Evolutionary conservation across 768 basidiomycete genomes (phyloP).

Genomic region (Daedaleopsis nitida): DNA sequence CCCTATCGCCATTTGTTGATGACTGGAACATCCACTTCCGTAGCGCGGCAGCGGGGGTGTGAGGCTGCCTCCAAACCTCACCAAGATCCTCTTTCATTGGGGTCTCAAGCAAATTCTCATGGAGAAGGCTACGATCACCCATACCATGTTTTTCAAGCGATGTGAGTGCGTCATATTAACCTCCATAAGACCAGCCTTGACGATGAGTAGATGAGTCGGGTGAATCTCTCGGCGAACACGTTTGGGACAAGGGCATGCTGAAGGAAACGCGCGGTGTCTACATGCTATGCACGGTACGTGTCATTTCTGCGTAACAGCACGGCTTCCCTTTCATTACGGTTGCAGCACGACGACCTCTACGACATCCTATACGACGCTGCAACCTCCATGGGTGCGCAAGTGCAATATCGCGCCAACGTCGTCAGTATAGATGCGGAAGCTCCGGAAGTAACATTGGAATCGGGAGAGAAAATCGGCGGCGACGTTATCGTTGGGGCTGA

Average conservation of each 20-base stretch:
- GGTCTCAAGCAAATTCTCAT: slow-evolving; percentile 30
- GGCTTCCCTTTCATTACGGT: neutral
- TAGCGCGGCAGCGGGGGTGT: slow-evolving; percentile 28
- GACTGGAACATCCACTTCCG: slow-evolving; percentile 26
- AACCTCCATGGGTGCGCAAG: slow-evolving; percentile 26
- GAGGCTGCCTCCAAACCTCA: slow-evolving; percentile 39
- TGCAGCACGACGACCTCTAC: slow-evolving; percentile 36
- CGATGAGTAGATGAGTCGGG: slow-evolving; percentile 27
- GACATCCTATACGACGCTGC: slow-evolving; percentile 35
- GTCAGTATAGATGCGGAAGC: slow-evolving; percentile 23
- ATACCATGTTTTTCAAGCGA: slow-evolving; percentile 24
- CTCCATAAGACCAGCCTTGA: slow-evolving; percentile 21
- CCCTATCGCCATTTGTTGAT: too few species aligned
- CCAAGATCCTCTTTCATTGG: slow-evolving; percentile 40
- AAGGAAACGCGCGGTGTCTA: slow-evolving; percentile 34
- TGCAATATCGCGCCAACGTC: slow-evolving; percentile 31
- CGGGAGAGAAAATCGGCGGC: slow-evolving; percentile 32
- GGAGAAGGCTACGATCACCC: slow-evolving; percentile 24
- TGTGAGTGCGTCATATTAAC: slow-evolving; percentile 20
- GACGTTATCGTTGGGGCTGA: slow-evolving; percentile 41
- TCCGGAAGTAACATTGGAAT: slow-evolving; percentile 29
- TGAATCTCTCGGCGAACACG: slow-evolving; percentile 31
- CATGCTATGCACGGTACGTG: slow-evolving; percentile 32
- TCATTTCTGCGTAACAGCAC: neutral
- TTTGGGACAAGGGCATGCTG: slow-evolving; percentile 33